Base-by-base conservation (phyloP, 148 eudicot genomes). In the Polygonum maritimum region DNA sequence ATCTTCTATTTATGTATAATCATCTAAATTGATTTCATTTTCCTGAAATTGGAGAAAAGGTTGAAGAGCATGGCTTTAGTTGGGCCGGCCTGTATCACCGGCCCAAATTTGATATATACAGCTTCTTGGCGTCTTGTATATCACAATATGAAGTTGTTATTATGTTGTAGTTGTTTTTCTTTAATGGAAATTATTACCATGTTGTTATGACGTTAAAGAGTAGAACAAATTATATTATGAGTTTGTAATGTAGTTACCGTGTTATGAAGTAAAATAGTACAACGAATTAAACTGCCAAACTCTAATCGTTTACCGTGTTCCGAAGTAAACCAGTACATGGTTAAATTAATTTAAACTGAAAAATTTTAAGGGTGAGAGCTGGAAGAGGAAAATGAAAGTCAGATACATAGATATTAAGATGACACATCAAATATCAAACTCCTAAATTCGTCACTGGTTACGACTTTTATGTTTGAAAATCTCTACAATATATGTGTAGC, bases 201-300 rank as follows among this genome's bases (percentile, higher is more conserved):
- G 55, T 14, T 49, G 55, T 14, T 49, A 49, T 49, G 55, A 49
- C 3, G 55, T 49, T 15, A 49, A 49, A 15, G 15, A 49, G 18
- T 49, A 48, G 15, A 48, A 3, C 49, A 13, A 48, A 13, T 48
- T 48, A 4, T 3, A 49, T 2, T 49, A 16, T 5, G 4, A 16
- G 4, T 49, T 49, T 49, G 55, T 16, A 49, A 15, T 49, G 1
- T 5, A 14, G 47, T 49, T 14, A 49, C 55, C 55, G 4, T 49
- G n/a, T 49, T n/a, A 54, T 54, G 60, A 54, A 54, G 60, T 19
- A 54, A 54, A 54, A 54, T 54, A 54, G 60, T 54, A 54, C 60
- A 54, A 18, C 60, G 21, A 54, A 6, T 54, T 54, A 19, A 54
- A 54, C 22, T 54, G 19, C 60, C 60, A n/a, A 18, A 18, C 1